Percentiles rank a stretch among this genome's conserved stretches.
phyloP scores from a whole-genome alignment of 176 grass and related monocot genomes.

The Triticum timopheevii region DNA sequence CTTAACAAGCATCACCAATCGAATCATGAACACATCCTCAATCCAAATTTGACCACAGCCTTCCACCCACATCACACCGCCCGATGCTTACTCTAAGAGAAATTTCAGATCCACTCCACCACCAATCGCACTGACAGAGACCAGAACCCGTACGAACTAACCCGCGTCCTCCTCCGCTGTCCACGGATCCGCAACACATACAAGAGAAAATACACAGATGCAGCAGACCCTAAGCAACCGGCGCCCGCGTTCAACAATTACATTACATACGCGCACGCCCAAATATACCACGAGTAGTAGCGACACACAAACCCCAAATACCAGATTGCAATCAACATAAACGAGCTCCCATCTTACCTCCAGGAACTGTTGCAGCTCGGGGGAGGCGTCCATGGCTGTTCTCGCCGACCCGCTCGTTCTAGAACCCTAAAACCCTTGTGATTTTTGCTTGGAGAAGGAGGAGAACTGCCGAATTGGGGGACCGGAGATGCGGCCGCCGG shows the following conservation, averaged over 20 bases:
- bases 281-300: neutral
- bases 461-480: neutral
- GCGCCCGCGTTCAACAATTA: neutral
- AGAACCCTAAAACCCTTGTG: neutral
- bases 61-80: neutral
- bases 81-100: neutral
- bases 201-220: neutral
- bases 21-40: neutral
- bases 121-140: neutral
- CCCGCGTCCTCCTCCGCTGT: neutral
- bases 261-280: neutral
- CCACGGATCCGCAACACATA: neutral
- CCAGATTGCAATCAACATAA: neutral
- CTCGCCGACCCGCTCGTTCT: neutral
- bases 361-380: constrained; percentile 67
- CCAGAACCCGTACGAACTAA: neutral
- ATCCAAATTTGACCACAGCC: neutral
- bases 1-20: neutral
- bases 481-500: neutral
- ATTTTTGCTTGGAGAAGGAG: constrained; percentile 6
- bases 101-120: constrained; percentile 10
- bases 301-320: neutral
- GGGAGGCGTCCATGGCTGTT: constrained; percentile 52
- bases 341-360: constrained; percentile 50
- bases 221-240: neutral